Base-by-base conservation (phyloP, 768 basidiomycete species). In the Russula compacta region DNA sequence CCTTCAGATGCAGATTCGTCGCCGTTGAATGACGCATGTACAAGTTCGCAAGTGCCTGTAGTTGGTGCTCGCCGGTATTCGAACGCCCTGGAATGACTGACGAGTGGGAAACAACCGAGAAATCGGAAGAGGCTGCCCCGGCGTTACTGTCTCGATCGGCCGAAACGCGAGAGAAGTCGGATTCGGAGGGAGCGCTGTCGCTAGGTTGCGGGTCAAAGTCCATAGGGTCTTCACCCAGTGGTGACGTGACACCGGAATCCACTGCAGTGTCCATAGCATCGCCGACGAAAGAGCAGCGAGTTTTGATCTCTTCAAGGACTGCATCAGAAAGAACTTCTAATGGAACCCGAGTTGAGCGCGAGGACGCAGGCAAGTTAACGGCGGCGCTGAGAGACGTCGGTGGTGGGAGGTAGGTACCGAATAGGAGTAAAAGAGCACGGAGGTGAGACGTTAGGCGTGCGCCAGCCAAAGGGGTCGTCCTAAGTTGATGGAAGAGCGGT, bases 391-490 rank as follows among this genome's bases (percentile, higher is more conserved):
- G 77, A 32, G 84, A 83, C 2, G 83, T 75, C 12, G 89, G 86
- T 5, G 93, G 90, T 2, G 92, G 89, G n/a, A 88, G 75, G 69
- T 92, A 97, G 6, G 82, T 85, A 6, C 82, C 95, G 68, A 90
- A 94, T 64, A 88, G 81, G 11, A 89, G 81, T 4, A 98, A 78
- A 4, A 99, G 84, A 2, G 84, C 81, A 39, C 87, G 83, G 21
- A 98, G 78, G 65, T 94, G 93, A 10, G 81, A 80, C 2, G 88
- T 85, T 32, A 95, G 77, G n/a, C 83, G 79, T 5, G 80, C 74
- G n/a, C 95, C 95, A 11, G 95, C 95, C 15, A 91, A 74, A 6
- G 95, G 92, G 1, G 94, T 94, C 3, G 92, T 88, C 67, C 82
- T 81, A 8, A 97, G 76, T 52, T 87, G 83, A 15, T 90, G 83